Evolutionary conservation across 2,329 filamentous ascomycete species (phyloP), one percentile per base, ranked within the genome.

Genomic region (Beauveria scarabaeidicola): DNA sequence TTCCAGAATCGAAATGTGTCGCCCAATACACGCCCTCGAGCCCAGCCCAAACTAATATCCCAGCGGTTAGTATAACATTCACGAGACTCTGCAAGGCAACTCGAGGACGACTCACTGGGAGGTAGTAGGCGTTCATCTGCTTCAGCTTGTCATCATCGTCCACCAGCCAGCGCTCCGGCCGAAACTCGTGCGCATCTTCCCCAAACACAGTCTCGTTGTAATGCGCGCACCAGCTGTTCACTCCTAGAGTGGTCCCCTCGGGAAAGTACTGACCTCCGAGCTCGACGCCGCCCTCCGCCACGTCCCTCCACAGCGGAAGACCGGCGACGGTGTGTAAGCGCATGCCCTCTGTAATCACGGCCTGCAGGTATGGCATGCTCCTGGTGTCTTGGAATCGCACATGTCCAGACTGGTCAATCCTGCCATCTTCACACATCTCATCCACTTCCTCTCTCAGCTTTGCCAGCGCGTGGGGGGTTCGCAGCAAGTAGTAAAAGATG

Each of bases 291-390:
- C 71, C 74, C 2, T 70, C 59, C 0, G 79, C 78, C 0, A 81
- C 78, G 0, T 75, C 70, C 5, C 81, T 73, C 65, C 77, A 77
- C n/a, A 82, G 67, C 3, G 78, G 75, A 11, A 82, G 67, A 4
- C 77, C 79, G 0, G 75, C 74, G 0, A 78, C 75, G 1, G 80
- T 73, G 53, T 81, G 77, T 21, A 83, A 68, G 15, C 81, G 75
- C 19, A 83, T 66, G 0, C 77, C 76, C 65, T 83, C 81, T 55
- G 81, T 81, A 43, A 83, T 76, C 3, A 78, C 74, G 0, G 79
- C 80, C 61, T 82, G 75, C 17, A 83, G 70, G 61, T 82, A 84
- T 0, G 77, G 78, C 65, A 80, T 67, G 51, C 67, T 70, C 17
- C 72, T 74, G 3, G 63, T 72, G 63, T 75, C 73, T 32, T 69